Evolutionary conservation across 257 asterid species (phyloP).

Genomic region (Forsythia suspensa): DNA sequence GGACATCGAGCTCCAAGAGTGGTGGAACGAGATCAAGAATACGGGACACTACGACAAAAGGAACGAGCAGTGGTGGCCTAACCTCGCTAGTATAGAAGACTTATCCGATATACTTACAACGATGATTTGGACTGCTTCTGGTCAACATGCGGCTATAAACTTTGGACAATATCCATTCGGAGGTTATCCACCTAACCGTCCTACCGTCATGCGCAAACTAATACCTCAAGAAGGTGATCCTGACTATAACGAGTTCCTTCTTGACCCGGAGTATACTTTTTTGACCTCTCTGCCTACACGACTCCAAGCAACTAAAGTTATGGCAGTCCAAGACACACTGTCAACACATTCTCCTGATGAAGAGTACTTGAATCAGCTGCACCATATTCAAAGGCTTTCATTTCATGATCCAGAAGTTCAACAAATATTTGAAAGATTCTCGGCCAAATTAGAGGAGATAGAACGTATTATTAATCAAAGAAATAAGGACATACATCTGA

Average conservation of each 20-base stretch:
- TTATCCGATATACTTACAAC: conserved; percentile 63
- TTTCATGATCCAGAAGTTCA: conserved; percentile 63
- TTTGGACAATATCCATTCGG: conserved; percentile 93
- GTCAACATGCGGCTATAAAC: conserved; percentile 91
- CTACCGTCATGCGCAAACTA: conserved; percentile 76
- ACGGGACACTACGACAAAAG: conserved; percentile 68
- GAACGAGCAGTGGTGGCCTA: conserved; percentile 90
- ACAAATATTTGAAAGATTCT: conserved; percentile 49
- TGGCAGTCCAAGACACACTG: conserved; percentile 79
- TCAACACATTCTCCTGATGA: conserved; percentile 51
- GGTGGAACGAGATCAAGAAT: conserved; percentile 90
- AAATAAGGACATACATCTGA: conserved; percentile 25
- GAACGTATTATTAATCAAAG: conserved; percentile 53
- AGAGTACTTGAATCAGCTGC: too few relatives aligned
- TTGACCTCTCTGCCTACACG: conserved; percentile 84
- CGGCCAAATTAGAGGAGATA: conserved; percentile 61
- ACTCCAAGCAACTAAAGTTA: conserved; percentile 88
- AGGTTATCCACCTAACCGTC: conserved; percentile 85
- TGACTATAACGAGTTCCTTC: conserved; percentile 50
- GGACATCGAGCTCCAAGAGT: conserved; percentile 77
- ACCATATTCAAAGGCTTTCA: conserved; percentile 39
- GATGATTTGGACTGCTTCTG: conserved; percentile 86
- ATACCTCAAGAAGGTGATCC: conserved; percentile 57
- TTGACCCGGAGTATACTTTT: conserved; percentile 63
- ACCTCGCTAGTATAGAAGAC: conserved; percentile 65